These are phyloP conservation scores for Mucor plumbeus DNA, from an alignment of 371 early-diverging fungal species.

Conservation along the genomic window DNA sequence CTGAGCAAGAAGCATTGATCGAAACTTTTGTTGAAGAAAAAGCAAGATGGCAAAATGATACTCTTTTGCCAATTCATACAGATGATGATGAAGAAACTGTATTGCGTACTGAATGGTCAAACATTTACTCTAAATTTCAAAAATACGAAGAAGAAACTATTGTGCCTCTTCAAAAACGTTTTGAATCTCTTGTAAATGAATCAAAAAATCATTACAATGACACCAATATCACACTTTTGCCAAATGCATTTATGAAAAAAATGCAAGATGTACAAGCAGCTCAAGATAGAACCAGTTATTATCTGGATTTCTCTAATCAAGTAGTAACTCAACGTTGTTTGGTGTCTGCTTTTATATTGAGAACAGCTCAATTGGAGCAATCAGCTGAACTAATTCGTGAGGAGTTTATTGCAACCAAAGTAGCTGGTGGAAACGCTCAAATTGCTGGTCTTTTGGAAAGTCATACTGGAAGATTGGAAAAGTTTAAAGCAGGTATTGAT, in stretches of 20 bases:
- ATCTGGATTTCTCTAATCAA: slow-evolving; percentile 43
- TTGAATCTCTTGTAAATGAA: slow-evolving; percentile 21
- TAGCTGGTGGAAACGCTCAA: slow-evolving; percentile 2
- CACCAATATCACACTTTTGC: slow-evolving; percentile 17
- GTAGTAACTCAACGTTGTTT: slow-evolving; percentile 45
- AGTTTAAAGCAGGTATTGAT: slow-evolving; percentile 40
- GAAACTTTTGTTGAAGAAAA: slow-evolving; percentile 42
- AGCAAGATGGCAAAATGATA: slow-evolving; percentile 40
- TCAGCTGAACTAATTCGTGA: slow-evolving; percentile 52
- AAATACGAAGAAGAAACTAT: slow-evolving; percentile 24
- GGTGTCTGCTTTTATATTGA: slow-evolving; percentile 40
- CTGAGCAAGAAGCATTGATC: slow-evolving; percentile 20
- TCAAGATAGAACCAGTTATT: slow-evolving; percentile 19
- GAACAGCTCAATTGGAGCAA: slow-evolving; percentile 45
- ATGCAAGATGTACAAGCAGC: slow-evolving; percentile 26
- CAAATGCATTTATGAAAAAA: slow-evolving; percentile 27
- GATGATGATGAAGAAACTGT: slow-evolving; percentile 29
- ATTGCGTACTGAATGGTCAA: slow-evolving; percentile 28
- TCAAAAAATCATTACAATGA: slow-evolving; percentile 16
- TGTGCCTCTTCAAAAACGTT: slow-evolving; percentile 23
- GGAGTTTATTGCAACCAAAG: slow-evolving; percentile 40
- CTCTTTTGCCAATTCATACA: neutral
- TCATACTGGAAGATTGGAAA: slow-evolving; percentile 34
- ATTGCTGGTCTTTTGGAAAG: slow-evolving; percentile 15
- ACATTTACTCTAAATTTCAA: slow-evolving; percentile 17